These are phyloP conservation scores for Quillaja saponaria DNA, from an alignment of 306 rosid genomes.

Conservation along the genomic window DNA sequence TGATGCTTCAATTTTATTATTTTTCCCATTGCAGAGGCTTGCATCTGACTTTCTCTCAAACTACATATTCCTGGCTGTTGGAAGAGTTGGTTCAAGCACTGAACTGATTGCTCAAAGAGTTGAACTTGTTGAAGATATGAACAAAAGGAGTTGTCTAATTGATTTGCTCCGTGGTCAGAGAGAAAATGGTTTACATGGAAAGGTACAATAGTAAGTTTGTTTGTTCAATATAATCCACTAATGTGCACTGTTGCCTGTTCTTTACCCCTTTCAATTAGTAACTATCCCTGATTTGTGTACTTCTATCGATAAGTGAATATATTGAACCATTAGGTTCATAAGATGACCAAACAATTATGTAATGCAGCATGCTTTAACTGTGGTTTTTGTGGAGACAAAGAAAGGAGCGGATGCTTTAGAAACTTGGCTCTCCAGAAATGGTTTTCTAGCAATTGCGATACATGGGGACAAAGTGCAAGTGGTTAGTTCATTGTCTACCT, in stretches of 20 bases:
- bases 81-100: conserved; percentile 98
- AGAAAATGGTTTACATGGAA: conserved; percentile 66
- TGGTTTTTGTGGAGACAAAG: conserved; percentile 97
- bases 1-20: too few relatives aligned
- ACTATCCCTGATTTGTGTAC: too few relatives aligned
- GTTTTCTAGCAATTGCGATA: conserved; percentile 94
- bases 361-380: conserved; percentile 90
- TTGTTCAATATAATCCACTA: too few relatives aligned
- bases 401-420: conserved; percentile 96
- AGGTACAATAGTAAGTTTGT: too few relatives aligned
- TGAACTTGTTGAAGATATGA: conserved; percentile 84
- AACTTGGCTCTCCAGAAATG: conserved; percentile 78
- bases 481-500: conserved; percentile 42
- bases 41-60: conserved; percentile 88
- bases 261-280: too few relatives aligned
- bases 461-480: conserved; percentile 97
- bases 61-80: conserved; percentile 89
- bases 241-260: too few relatives aligned
- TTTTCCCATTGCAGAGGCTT: conserved; percentile 87
- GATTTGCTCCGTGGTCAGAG: conserved; percentile 97
- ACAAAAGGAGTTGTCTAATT: conserved; percentile 95
- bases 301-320: too few relatives aligned
- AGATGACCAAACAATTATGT: too few relatives aligned
- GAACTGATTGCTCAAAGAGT: conserved; percentile 94
- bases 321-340: too few relatives aligned